A percentile compares a stretch with the other conserved stretches of the same genome.
Evolutionary conservation across 2,329 filamentous ascomycete genomes (phyloP).

Genomic region (Aspergillus sojae): DNA sequence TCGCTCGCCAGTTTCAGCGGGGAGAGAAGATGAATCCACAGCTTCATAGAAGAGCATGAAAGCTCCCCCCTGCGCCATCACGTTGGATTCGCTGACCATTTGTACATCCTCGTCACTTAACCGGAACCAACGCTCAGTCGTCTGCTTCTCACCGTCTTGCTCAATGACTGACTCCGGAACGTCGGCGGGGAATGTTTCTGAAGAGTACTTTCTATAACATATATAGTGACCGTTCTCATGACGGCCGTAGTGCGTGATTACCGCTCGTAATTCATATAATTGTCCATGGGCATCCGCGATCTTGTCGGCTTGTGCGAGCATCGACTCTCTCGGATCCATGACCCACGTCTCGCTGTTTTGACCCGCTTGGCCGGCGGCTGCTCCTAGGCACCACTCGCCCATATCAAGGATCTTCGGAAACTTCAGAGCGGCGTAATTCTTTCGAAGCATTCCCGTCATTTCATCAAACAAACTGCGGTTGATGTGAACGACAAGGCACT

Average conservation of each 20-base stretch:
- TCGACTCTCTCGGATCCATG: constrained; percentile 68
- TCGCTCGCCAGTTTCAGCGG: not conserved
- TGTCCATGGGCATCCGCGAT: constrained; percentile 50
- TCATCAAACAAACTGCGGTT: constrained; percentile 93
- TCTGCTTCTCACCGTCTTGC: constrained; percentile 36
- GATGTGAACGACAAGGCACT: constrained; percentile 80
- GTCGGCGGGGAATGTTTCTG: constrained; percentile 35
- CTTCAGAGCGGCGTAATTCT: constrained; percentile 77
- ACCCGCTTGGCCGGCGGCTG: constrained; percentile 35
- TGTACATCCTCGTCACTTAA: constrained; percentile 87
- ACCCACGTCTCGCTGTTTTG: constrained; percentile 67
- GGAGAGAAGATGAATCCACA: constrained; percentile 47
- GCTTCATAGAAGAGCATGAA: constrained; percentile 98
- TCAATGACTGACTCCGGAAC: constrained; percentile 36
- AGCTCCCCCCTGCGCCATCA: constrained; percentile 76
- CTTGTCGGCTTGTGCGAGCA: constrained; percentile 67
- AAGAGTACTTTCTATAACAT: constrained; percentile 76
- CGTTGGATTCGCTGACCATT: constrained; percentile 70
- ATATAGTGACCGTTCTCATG: constrained; percentile 97
- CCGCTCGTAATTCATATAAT: constrained; percentile 77
- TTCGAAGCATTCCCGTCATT: constrained; percentile 73
- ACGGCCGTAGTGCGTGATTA: constrained; percentile 84
- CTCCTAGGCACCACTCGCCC: constrained; percentile 81
- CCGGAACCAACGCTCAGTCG: constrained; percentile 74
- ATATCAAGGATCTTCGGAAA: constrained; percentile 78